A percentile compares a stretch with the other conserved stretches of the same genome.
Evolutionary conservation across 2,329 filamentous ascomycete species (phyloP).

Genomic region (Ophiostoma sp.): DNA sequence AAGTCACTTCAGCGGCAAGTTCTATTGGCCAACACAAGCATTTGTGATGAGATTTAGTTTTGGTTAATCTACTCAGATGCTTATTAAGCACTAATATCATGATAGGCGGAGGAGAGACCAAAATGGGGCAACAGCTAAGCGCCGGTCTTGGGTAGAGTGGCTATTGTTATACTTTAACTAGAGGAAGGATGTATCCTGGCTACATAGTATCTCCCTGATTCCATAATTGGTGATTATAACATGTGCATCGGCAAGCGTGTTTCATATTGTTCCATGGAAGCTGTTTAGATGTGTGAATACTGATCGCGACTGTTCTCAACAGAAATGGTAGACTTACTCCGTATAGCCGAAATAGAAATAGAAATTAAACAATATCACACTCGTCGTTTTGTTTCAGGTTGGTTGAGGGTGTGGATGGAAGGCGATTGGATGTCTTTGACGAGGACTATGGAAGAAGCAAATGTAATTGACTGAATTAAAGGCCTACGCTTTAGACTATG

Average conservation of each 20-base stretch:
- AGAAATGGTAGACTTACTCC: too few species aligned
- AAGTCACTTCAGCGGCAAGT: not conserved
- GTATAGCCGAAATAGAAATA: not conserved
- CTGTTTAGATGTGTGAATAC: not conserved
- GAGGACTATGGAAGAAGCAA: not conserved
- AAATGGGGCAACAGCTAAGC: not conserved
- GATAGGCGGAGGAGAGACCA: not conserved
- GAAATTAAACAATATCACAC: not conserved
- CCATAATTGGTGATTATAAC: not conserved
- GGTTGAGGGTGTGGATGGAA: not conserved
- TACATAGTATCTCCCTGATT: not conserved
- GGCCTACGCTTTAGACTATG: too few species aligned
- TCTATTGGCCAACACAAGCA: not conserved
- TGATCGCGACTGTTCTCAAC: not conserved
- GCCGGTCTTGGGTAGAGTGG: not conserved
- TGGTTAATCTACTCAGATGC: not conserved
- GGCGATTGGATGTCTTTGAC: not conserved
- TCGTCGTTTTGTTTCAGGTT: conserved; percentile 5
- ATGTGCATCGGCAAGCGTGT: conserved; percentile 1
- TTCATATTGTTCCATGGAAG: conserved; percentile 14
- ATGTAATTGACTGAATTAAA: not conserved
- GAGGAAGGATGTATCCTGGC: not conserved
- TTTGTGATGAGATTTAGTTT: not conserved
- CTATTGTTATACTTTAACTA: too few species aligned
- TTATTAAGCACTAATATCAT: not conserved